Evolutionary conservation across 1,284 basidiomycete genomes (phyloP).

Genomic region (Volvariella volvacea): DNA sequence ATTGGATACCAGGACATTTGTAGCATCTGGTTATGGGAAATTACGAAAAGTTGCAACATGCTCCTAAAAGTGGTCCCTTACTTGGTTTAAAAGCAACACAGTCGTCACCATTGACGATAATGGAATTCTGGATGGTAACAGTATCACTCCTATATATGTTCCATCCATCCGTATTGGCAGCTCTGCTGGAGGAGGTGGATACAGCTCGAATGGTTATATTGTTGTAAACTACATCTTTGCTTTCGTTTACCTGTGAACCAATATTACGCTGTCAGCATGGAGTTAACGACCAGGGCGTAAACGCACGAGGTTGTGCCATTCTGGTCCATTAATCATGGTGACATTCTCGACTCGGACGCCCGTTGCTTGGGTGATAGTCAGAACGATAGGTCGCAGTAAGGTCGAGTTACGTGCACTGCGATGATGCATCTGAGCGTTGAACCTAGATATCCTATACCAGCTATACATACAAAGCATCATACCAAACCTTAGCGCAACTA

Average conservation of each 20-base stretch:
- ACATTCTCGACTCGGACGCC: constrained; percentile 51
- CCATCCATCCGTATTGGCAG: constrained; percentile 58
- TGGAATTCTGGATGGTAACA: constrained; percentile 43
- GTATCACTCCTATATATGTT: constrained; percentile 54
- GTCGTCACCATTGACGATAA: constrained; percentile 56
- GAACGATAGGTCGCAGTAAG: constrained; percentile 52
- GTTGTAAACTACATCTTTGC: constrained; percentile 39
- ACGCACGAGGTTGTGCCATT: constrained; percentile 47
- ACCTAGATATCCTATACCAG: no score
- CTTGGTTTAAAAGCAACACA: constrained; percentile 68
- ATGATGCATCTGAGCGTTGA: no score
- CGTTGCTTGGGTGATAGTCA: constrained; percentile 52
- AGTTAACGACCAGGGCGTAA: neutral
- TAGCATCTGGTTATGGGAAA: constrained; percentile 41
- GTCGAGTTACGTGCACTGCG: constrained; percentile 34
- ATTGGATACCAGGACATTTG: constrained; percentile 53
- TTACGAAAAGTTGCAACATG: neutral
- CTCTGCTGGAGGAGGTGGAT: constrained; percentile 36
- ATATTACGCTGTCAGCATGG: neutral
- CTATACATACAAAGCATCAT: constrained; percentile 38
- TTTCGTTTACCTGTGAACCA: constrained; percentile 32
- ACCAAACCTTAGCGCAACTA: constrained; percentile 39
- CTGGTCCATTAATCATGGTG: constrained; percentile 37
- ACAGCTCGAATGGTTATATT: constrained; percentile 36
- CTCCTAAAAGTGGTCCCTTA: constrained; percentile 16